phyloP scores from a whole-genome alignment of 345 rosid species.

The Gossypium bickii region DNA sequence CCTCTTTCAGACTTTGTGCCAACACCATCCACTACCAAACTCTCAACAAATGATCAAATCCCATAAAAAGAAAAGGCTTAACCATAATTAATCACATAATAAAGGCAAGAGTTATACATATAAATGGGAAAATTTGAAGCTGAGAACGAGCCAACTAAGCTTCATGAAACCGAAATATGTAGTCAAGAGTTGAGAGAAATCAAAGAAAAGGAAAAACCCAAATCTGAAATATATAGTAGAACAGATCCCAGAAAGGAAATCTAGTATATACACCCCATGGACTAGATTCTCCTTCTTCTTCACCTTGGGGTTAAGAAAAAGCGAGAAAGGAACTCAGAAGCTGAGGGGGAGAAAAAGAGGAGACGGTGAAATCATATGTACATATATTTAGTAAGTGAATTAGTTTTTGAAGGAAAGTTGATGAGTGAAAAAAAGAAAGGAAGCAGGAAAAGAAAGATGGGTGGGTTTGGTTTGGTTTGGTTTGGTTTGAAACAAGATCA shows the following conservation, averaged over 20 bases:
- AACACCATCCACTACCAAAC: conserved; percentile 1
- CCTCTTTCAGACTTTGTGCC: conserved; percentile 13
- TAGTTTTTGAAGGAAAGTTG: neutral
- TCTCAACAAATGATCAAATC: conserved; percentile 20
- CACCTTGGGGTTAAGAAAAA: neutral
- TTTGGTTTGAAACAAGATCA: neutral
- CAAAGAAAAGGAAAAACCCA: neutral
- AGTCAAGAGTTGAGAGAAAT: neutral
- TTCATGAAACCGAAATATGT: neutral
- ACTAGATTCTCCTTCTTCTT: conserved; percentile 10
- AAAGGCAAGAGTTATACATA: neutral
- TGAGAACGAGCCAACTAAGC: neutral
- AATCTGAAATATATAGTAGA: conserved; percentile 7
- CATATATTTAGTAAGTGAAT: neutral
- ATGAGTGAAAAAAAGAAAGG: neutral
- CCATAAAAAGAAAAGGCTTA: conserved; percentile 8
- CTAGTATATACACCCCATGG: neutral
- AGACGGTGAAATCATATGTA: neutral
- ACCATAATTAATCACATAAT: conserved; percentile 19
- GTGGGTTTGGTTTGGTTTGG: too few relatives aligned
- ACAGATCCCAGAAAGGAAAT: conserved; percentile 4
- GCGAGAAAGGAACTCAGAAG: neutral
- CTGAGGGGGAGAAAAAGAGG: neutral
- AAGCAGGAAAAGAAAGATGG: neutral
- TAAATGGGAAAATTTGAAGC: conserved; percentile 3